Evolutionary conservation across 2,329 filamentous ascomycete species (phyloP).

Genomic region (Xylariaceae sp.): DNA sequence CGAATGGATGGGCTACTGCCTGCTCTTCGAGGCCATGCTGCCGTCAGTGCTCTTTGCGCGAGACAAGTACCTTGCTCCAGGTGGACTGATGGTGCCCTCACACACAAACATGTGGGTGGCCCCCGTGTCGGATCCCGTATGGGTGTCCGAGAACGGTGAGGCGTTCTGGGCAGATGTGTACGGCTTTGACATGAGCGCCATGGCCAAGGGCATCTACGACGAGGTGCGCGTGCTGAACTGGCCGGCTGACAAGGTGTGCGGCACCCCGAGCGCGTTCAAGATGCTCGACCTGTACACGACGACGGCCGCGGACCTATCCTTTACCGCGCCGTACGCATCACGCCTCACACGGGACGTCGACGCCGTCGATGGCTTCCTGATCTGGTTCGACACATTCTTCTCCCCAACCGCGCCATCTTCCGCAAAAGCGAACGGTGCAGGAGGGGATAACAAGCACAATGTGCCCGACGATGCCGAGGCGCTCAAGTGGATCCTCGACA

Average conservation of each 20-base stretch:
- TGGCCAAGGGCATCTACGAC: constrained; percentile 76
- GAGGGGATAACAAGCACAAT: constrained; percentile 28
- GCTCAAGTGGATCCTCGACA: constrained; percentile 48
- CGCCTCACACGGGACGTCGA: constrained; percentile 58
- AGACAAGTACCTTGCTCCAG: constrained; percentile 75
- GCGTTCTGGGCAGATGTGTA: constrained; percentile 90
- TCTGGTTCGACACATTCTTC: constrained; percentile 97
- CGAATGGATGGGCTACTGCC: constrained; percentile 96
- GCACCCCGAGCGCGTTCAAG: constrained; percentile 60
- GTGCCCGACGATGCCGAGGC: constrained; percentile 49
- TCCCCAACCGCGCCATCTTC: constrained; percentile 39
- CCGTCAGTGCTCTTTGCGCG: constrained; percentile 85
- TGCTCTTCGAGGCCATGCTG: constrained; percentile 94
- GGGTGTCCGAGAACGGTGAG: constrained; percentile 70
- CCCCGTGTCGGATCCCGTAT: constrained; percentile 71
- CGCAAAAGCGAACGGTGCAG: neutral
- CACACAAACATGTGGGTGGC: constrained; percentile 79
- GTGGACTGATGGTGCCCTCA: constrained; percentile 79
- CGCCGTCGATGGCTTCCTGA: constrained; percentile 74
- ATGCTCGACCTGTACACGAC: constrained; percentile 72
- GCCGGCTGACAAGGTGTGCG: constrained; percentile 54
- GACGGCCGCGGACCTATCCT: constrained; percentile 66
- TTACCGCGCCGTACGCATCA: constrained; percentile 62
- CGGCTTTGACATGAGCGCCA: constrained; percentile 86
- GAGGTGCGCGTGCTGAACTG: constrained; percentile 75